Conservation (phyloP, 2,329 filamentous ascomycete genomes). For the Alternaria gansuensis region DNA sequence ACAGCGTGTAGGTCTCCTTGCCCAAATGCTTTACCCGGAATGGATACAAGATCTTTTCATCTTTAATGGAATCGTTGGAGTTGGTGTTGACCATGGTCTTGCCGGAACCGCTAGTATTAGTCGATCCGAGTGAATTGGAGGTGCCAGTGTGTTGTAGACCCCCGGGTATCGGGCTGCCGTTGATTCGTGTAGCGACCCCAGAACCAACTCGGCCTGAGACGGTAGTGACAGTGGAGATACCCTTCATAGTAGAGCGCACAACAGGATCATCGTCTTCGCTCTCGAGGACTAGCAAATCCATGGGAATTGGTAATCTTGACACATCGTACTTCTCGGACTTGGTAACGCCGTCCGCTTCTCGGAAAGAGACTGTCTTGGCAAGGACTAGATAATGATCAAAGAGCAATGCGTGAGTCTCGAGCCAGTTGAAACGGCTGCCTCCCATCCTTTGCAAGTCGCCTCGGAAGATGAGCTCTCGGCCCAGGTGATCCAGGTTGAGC, state of each 20-base stretch:
- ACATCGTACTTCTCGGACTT: conserved; percentile 90
- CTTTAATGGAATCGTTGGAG: conserved; percentile 65
- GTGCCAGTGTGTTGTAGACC: conserved; percentile 75
- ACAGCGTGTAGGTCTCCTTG: conserved; percentile 90
- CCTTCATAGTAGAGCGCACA: conserved; percentile 77
- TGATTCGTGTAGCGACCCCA: conserved; percentile 61
- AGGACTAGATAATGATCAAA: conserved; percentile 98
- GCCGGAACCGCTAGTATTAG: conserved; percentile 61
- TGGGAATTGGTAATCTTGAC: conserved; percentile 92
- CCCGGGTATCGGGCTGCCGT: conserved; percentile 53
- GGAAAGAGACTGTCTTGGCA: conserved; percentile 76
- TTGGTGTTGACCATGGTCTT: conserved; percentile 60
- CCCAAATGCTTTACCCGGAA: conserved; percentile 97
- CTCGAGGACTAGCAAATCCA: conserved; percentile 93
- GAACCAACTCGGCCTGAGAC: conserved; percentile 52
- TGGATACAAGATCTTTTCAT: conserved; percentile 84
- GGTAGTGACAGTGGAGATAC: conserved; percentile 69
- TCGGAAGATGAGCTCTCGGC: conserved; percentile 85
- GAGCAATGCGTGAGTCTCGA: conserved; percentile 90
- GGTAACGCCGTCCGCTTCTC: conserved; percentile 73
- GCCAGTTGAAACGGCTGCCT: conserved; percentile 87
- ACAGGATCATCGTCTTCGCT: conserved; percentile 92
- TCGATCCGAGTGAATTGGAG: conserved; percentile 64
- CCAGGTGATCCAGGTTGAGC: conserved; percentile 92
- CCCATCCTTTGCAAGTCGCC: conserved; percentile 91